Conservation (phyloP, 2,329 filamentous ascomycete species). For the Grosmannia penicillata region DNA sequence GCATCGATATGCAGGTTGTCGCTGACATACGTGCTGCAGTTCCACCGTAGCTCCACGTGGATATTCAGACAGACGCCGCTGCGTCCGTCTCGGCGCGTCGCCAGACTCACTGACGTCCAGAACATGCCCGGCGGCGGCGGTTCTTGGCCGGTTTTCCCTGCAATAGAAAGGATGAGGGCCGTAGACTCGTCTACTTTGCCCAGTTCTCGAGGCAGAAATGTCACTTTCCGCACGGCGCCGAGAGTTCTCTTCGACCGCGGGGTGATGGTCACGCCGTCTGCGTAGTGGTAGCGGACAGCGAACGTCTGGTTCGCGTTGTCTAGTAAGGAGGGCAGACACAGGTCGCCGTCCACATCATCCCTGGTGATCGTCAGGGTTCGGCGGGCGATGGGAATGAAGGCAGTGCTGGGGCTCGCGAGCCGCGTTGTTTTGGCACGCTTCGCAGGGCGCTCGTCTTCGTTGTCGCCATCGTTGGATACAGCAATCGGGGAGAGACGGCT, state of each 20-base stretch:
- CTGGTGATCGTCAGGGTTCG: constrained; percentile 3
- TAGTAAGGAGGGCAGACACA: not conserved
- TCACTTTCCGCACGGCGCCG: not conserved
- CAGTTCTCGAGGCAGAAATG: constrained; percentile 1
- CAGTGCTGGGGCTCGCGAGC: not conserved
- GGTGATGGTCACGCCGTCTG: not conserved
- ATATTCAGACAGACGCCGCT: constrained; percentile 3
- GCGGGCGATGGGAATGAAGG: constrained; percentile 9
- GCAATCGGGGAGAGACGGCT: too few species aligned
- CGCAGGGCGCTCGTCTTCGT: constrained; percentile 3
- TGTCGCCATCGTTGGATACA: not conserved
- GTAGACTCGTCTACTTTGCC: not conserved
- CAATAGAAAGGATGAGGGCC: not conserved
- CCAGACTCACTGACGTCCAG: constrained; percentile 6
- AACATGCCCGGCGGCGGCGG: constrained; percentile 1
- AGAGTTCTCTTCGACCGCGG: not conserved
- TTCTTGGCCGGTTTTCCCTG: not conserved
- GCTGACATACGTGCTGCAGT: constrained; percentile 11
- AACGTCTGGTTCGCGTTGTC: not conserved
- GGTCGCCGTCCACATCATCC: not conserved
- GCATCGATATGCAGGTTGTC: constrained; percentile 1
- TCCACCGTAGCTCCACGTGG: constrained; percentile 16
- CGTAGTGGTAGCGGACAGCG: not conserved
- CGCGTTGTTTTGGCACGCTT: constrained; percentile 8
- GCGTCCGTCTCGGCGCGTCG: not conserved